phyloP scores from a whole-genome alignment of 2,329 filamentous ascomycete species.

The Daldinia sp. region DNA sequence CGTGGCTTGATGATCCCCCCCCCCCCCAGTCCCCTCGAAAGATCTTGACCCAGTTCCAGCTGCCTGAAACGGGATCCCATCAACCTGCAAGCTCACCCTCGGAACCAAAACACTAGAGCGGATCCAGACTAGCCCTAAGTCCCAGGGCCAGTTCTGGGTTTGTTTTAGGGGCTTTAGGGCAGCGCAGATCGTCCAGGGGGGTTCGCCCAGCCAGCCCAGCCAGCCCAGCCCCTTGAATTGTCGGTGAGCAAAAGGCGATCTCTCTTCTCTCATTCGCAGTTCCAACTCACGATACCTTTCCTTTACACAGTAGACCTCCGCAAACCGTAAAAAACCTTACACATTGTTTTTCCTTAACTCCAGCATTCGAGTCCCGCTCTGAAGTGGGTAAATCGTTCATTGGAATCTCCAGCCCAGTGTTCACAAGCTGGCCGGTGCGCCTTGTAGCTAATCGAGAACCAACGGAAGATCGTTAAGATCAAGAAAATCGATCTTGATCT shows the following conservation, averaged over 20 bases:
- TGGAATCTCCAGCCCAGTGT: constrained; percentile 12
- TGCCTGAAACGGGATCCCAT: constrained; percentile 9
- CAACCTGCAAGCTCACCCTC: constrained; percentile 23
- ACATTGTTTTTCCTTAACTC: constrained; percentile 13
- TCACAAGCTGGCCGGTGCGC: constrained; percentile 38
- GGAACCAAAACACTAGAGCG: constrained; percentile 29
- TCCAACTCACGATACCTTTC: constrained; percentile 35
- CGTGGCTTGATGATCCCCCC: constrained; percentile 43
- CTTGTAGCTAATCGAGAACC: constrained; percentile 11
- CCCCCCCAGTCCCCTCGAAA: background rate
- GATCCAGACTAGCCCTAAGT: constrained; percentile 33
- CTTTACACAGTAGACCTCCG: background rate
- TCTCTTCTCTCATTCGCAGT: constrained; percentile 45
- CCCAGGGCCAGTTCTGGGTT: constrained; percentile 17
- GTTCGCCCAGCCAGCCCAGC: constrained; percentile 51
- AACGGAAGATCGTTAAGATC: constrained; percentile 24
- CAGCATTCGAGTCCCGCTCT: constrained; percentile 19
- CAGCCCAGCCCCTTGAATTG: constrained; percentile 54
- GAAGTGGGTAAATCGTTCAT: constrained; percentile 22
- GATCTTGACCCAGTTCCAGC: background rate
- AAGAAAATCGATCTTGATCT: constrained; percentile 29
- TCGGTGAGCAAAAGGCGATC: constrained; percentile 49
- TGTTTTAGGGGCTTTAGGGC: constrained; percentile 27
- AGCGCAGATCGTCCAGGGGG: constrained; percentile 25
- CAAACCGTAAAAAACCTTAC: constrained; percentile 14